Evolutionary conservation across 225 moss, liverwort and hornwort species (phyloP).

Genomic region (Climacium dendroides): DNA sequence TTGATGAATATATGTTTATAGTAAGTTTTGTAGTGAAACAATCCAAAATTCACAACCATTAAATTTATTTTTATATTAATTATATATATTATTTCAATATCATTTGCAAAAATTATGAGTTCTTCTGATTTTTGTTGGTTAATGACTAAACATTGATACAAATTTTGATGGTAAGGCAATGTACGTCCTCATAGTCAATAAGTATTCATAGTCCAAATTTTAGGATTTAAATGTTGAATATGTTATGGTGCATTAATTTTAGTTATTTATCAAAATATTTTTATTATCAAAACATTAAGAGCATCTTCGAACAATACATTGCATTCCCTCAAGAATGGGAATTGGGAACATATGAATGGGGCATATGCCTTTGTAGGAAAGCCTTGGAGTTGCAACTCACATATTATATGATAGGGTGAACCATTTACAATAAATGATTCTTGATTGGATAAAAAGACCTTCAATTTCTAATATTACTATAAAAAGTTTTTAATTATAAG

Average conservation of each 20-base stretch:
- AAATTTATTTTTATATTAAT: background rate
- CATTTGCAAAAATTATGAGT: background rate
- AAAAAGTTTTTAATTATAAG: rapidly evolving
- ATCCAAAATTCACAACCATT: background rate
- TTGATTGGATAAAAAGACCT: background rate
- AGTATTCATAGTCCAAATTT: background rate
- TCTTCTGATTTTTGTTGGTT: background rate
- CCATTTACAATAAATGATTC: background rate
- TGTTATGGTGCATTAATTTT: background rate
- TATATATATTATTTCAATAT: background rate
- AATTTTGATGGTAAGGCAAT: background rate
- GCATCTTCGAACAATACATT: background rate
- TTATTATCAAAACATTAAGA: background rate
- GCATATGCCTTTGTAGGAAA: too few relatives aligned
- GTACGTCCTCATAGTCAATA: background rate
- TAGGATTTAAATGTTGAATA: background rate
- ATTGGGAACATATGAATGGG: too few relatives aligned
- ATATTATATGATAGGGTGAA: background rate
- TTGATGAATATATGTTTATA: background rate
- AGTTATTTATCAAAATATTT: background rate
- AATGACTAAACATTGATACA: background rate
- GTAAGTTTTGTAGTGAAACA: background rate
- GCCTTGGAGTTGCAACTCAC: too few relatives aligned
- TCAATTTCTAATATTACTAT: background rate
- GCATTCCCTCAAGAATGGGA: too few relatives aligned